Evolutionary conservation across 164 flowering plant genomes (phyloP).

Genomic region (Euptelea pleiosperma): DNA sequence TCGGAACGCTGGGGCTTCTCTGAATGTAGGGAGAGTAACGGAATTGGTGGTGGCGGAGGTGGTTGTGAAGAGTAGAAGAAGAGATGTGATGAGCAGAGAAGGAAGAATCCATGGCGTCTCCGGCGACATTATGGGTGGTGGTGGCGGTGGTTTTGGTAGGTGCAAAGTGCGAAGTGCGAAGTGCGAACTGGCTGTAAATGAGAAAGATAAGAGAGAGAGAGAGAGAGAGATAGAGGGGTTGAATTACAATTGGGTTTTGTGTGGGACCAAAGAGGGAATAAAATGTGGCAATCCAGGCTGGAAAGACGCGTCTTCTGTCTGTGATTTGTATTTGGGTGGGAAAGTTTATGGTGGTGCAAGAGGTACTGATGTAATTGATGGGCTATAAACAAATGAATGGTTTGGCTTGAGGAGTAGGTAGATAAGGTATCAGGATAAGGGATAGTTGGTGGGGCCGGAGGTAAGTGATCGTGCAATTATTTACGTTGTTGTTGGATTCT

Average conservation of each 20-base stretch:
- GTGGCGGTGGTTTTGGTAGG: background rate
- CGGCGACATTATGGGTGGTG: conserved; percentile 8
- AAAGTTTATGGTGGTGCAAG: too few relatives aligned
- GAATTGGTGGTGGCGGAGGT: conserved; percentile 5
- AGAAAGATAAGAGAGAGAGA: conserved; percentile 1
- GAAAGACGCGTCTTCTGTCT: conserved; percentile 26
- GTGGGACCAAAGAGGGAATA: background rate
- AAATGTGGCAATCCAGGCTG: conserved; percentile 31
- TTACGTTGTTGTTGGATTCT: too few relatives aligned
- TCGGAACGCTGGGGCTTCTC: conserved; percentile 74
- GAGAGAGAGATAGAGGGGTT: background rate
- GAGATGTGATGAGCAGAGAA: too few relatives aligned
- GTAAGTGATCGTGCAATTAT: too few relatives aligned
- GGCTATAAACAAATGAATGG: too few relatives aligned
- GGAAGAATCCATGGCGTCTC: too few relatives aligned
- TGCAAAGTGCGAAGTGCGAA: too few relatives aligned
- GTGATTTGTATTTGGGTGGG: background rate
- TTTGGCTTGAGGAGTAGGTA: too few relatives aligned
- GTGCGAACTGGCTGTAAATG: background rate
- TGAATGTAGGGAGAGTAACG: conserved; percentile 34
- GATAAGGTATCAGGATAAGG: too few relatives aligned
- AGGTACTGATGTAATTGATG: too few relatives aligned
- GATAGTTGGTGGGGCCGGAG: too few relatives aligned
- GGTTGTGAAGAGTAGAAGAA: conserved; percentile 10
- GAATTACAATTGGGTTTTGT: too few relatives aligned